These are phyloP conservation scores for Xylaria longipes DNA, from an alignment of 495 filamentous ascomycete genomes.

Conservation along the genomic window DNA sequence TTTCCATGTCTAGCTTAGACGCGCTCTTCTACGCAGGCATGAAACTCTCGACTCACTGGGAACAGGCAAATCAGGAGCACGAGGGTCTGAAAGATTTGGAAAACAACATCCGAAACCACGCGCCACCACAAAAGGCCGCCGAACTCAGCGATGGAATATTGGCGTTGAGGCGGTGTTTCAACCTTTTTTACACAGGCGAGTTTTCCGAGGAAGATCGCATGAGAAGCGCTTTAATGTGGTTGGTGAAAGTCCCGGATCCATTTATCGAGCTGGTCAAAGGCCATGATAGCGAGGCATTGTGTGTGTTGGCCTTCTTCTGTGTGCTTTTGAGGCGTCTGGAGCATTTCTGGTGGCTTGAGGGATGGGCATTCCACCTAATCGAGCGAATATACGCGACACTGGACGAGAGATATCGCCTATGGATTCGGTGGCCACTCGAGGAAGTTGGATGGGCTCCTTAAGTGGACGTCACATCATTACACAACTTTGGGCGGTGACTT, in stretches of 20 bases:
- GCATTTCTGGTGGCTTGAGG: constrained; percentile 52
- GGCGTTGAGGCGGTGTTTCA: constrained; percentile 32
- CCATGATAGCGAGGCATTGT: constrained; percentile 45
- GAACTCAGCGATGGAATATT: constrained; percentile 29
- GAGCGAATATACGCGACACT: constrained; percentile 43
- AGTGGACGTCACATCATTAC: not conserved
- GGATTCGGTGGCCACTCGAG: constrained; percentile 52
- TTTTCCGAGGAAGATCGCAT: constrained; percentile 34
- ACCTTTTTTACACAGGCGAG: constrained; percentile 24
- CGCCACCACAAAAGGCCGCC: constrained; percentile 27
- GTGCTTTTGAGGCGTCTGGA: constrained; percentile 46
- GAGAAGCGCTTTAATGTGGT: constrained; percentile 49
- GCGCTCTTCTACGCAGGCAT: constrained; percentile 43
- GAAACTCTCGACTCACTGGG: constrained; percentile 29
- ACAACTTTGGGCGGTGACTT: not conserved
- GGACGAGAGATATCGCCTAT: constrained; percentile 48
- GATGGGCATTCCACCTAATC: constrained; percentile 47
- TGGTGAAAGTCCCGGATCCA: constrained; percentile 40
- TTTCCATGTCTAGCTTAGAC: constrained; percentile 31
- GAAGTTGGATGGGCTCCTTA: constrained; percentile 48
- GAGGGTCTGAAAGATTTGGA: constrained; percentile 37
- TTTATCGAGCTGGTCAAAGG: constrained; percentile 44
- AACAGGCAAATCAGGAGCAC: constrained; percentile 26
- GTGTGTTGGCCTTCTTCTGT: constrained; percentile 50
- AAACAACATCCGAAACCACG: constrained; percentile 24